Percentiles rank a stretch among this genome's conserved stretches.
phyloP scores from a whole-genome alignment of 2,329 filamentous ascomycete genomes.

The Clarireedia monteithiana region DNA sequence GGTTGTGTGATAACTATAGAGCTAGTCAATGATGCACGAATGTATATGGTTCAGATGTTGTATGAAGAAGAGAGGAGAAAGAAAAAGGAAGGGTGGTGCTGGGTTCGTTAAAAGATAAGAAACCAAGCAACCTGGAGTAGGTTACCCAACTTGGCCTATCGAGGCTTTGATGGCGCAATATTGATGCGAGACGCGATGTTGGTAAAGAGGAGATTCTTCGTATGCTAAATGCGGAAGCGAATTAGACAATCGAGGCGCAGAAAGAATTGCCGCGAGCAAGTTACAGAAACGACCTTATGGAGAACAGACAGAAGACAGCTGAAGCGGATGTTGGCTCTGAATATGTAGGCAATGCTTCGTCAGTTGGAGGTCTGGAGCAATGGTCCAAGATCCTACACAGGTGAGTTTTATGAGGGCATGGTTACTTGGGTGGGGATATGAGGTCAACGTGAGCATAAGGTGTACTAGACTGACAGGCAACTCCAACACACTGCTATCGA shows the following conservation, averaged over 20 bases:
- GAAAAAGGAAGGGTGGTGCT: background rate
- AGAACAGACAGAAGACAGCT: background rate
- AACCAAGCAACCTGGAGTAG: background rate
- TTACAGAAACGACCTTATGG: background rate
- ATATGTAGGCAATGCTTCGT: background rate
- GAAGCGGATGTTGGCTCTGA: background rate
- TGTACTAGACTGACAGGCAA: background rate
- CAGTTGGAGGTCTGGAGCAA: constrained; percentile 1
- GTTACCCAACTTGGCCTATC: background rate
- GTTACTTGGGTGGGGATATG: background rate
- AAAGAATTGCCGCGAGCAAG: background rate
- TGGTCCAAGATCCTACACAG: background rate
- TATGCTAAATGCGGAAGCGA: background rate
- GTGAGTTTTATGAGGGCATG: background rate
- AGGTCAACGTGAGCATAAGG: background rate
- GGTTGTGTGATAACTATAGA: background rate
- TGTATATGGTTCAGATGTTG: background rate
- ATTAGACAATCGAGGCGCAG: background rate
- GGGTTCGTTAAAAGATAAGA: background rate
- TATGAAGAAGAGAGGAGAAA: background rate
- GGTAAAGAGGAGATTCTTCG: background rate
- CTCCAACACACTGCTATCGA: background rate
- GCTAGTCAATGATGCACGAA: background rate
- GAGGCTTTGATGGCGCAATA: background rate
- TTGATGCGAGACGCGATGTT: background rate